phyloP scores from a whole-genome alignment of 805 yeast genomes.

The Kuraishia capsulata region DNA sequence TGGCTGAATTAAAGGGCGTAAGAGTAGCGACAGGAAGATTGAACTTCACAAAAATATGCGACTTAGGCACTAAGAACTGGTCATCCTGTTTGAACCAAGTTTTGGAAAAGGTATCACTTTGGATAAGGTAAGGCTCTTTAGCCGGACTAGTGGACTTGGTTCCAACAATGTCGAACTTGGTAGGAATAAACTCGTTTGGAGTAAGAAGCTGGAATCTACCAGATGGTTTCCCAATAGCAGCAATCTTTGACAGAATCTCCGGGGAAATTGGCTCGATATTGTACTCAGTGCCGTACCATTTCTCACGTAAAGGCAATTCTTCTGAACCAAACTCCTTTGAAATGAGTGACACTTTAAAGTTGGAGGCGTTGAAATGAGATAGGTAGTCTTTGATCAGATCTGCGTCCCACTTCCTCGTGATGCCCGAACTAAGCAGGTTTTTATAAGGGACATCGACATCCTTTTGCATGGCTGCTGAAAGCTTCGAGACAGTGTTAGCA shows the following conservation, averaged over 20 bases:
- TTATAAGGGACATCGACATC: conserved; percentile 50
- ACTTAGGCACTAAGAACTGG: conserved; percentile 82
- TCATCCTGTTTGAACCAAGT: conserved; percentile 91
- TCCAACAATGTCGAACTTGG: conserved; percentile 53
- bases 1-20: conserved; percentile 48
- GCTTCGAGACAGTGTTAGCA: conserved; percentile 59
- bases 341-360: conserved; percentile 50
- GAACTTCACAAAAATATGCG: conserved; percentile 54
- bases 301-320: conserved; percentile 37
- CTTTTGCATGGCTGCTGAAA: conserved; percentile 56
- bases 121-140: conserved; percentile 54
- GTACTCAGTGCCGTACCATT: conserved; percentile 91
- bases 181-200: conserved; percentile 76
- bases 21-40: conserved; percentile 55
- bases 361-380: conserved; percentile 41
- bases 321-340: conserved; percentile 43
- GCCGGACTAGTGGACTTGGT: conserved; percentile 26
- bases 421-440: conserved; percentile 44
- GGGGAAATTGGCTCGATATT: conserved; percentile 29
- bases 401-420: conserved; percentile 53
- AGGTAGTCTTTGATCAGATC: conserved; percentile 40
- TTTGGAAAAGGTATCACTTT: conserved; percentile 39
- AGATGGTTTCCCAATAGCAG: conserved; percentile 8
- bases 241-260: neutral
- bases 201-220: conserved; percentile 49